Base-by-base conservation (phyloP, 2,329 filamentous ascomycete genomes). In the Neonectria magnoliae region DNA sequence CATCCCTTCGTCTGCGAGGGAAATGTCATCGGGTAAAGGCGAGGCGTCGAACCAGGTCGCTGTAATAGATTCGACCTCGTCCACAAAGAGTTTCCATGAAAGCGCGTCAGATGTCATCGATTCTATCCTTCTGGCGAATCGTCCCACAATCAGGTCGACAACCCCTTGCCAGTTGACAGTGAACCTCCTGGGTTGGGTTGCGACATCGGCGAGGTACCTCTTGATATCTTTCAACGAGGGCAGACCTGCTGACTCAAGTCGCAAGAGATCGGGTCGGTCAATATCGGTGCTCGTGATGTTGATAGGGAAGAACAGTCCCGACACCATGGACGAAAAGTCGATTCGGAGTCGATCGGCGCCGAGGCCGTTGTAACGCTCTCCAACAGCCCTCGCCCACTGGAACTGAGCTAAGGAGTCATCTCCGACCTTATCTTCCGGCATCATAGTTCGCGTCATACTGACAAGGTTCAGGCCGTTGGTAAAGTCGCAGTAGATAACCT, bases 401-500 rank as follows among this genome's bases (percentile, higher is more conserved):
- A 81, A 82, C 5, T 71, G 66, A 1, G 72, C 66, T 22, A 87
- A 48, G 3, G 54, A 53, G 18, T 61, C 47, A 0, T 61, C 47
- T 22, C 72, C 64, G 33, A 73, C 60, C 11, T 65, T 67, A 4
- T 70, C 64, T 1, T 70, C 50, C 3, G 41, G 33, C 33, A 71
- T n/a, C 50, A 70, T 63, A 42, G 68, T 73, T n/a, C 74, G 76
- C 29, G 73, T 68, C 25, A 76, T 73, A 5, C 75, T 75, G 1
- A 82, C 64, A 20, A 80, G 71, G 18, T 79, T 74, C 11, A 87
- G 66, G 1, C 81, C 82, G 3, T 78, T 68, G 10, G 70, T 68
- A 50, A 93, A 93, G 57, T 89, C 80, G 74, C 90, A 93, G 20
- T 90, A 80, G 54, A 93, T 90, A 57, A 91, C 82, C 76, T 93